These are phyloP conservation scores for Coemansia sp. DNA, from an alignment of 192 early-diverging fungal genomes.

Conservation along the genomic window DNA sequence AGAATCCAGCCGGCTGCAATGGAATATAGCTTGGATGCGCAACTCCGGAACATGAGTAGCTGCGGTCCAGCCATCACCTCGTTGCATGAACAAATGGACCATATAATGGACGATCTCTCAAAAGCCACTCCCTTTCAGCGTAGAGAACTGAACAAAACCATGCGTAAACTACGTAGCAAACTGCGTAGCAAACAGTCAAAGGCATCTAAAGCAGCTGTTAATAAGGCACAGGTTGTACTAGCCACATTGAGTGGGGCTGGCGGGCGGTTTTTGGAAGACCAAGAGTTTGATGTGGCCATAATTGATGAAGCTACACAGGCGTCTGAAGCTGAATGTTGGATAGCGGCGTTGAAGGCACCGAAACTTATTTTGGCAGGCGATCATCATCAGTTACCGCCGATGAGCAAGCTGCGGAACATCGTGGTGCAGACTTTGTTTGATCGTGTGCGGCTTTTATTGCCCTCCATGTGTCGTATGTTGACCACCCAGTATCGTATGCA, in stretches of 20 bases:
- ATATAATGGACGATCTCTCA: conserved; percentile 57
- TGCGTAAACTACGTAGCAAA: conserved; percentile 72
- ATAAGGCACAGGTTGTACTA: conserved; percentile 68
- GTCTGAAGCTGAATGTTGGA: conserved; percentile 83
- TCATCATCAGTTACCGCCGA: conserved; percentile 86
- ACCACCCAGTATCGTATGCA: conserved; percentile 91
- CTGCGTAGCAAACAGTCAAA: conserved; percentile 64
- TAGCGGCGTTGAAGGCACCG: conserved; percentile 72
- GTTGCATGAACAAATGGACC: conserved; percentile 76
- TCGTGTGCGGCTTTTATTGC: conserved; percentile 64
- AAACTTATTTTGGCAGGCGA: conserved; percentile 85
- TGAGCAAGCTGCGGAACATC: conserved; percentile 56
- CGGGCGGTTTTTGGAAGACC: conserved; percentile 19
- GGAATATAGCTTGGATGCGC: conserved; percentile 69
- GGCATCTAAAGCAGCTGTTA: conserved; percentile 63
- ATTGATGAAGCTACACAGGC: conserved; percentile 92
- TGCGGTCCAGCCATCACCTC: conserved; percentile 73
- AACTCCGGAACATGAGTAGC: conserved; percentile 60
- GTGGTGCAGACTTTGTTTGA: conserved; percentile 77
- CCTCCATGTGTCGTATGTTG: conserved; percentile 67
- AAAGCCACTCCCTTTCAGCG: conserved; percentile 65
- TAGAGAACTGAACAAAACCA: conserved; percentile 59
- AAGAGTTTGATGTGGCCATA: conserved; percentile 77
- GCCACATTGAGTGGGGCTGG: conserved; percentile 76
- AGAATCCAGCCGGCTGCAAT: conserved; percentile 70